Evolutionary conservation across 768 basidiomycete species (phyloP), one percentile per base, ranked within the genome.

Genomic region (Kwoniella sp.): DNA sequence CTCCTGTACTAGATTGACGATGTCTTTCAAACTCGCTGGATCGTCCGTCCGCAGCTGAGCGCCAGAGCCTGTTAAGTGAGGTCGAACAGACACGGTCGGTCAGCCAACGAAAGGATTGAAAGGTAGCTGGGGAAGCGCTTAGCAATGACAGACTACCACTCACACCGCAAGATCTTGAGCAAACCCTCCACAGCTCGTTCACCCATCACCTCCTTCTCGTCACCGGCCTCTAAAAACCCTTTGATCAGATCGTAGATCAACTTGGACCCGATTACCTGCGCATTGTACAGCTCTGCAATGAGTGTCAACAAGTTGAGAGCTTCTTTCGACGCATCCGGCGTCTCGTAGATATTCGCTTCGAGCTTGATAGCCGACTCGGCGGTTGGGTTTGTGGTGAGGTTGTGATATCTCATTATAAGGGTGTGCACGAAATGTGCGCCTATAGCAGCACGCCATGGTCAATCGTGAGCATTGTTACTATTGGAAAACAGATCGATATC

Each of bases 231-330:
- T 51, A 98, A 82, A 50, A 98, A 84, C 15, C 84, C 83, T 8
- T 90, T 87, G 68, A 98, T 88, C 52, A 97, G 78, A 74, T 97
- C 96, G 80, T 92, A 98, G 51, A 97, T 82, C n/a, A 98, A 83
- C 12, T 88, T 81, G 60, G 88, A 91, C 2, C 91, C 91, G 57
- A 98, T 85, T 24, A 97, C 91, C 81, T 92, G 90, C 76, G 97
- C 93, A 77, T 97, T 97, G 83, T 97, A 98, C 21, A 99, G 82
- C 76, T 97, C 93, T 1, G 92, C 90, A 22, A 97, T 81, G 24
- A 98, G 85, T 1, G 91, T 86, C 46, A 95, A 84, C 33, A 99
- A 81, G 77, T 99, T 98, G 10, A 89, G 87, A 68, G 88, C 88
- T 75, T 95, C 91, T 80, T 98, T 99, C 29, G 92, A 90, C 6